Evolutionary conservation across 2,329 filamentous ascomycete genomes (phyloP).

Genomic region (Zymoseptoria passerinii): DNA sequence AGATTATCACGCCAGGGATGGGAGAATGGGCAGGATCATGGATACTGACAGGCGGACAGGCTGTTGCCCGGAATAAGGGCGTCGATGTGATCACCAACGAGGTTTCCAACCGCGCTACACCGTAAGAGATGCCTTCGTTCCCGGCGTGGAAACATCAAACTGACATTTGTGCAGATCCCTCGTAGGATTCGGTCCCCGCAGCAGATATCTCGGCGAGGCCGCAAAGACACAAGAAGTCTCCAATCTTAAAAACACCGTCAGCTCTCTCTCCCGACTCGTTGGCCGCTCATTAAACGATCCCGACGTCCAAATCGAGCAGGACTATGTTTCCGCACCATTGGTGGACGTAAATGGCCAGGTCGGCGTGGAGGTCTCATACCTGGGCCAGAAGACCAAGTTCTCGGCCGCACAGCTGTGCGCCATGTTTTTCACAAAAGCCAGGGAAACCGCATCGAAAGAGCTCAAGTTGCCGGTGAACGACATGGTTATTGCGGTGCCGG

Average conservation of each 20-base stretch:
- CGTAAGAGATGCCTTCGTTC: constrained; percentile 56
- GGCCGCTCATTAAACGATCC: constrained; percentile 82
- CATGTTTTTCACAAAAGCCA: constrained; percentile 95
- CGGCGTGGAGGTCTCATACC: constrained; percentile 85
- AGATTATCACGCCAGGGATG: constrained; percentile 3
- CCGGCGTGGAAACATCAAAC: constrained; percentile 4
- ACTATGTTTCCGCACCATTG: constrained; percentile 77
- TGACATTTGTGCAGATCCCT: constrained; percentile 56
- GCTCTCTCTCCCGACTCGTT: constrained; percentile 82
- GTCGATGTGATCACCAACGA: constrained; percentile 99
- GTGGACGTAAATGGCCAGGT: constrained; percentile 90
- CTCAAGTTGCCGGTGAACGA: constrained; percentile 86
- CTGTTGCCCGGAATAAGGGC: constrained; percentile 94
- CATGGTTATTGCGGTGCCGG: constrained; percentile 85
- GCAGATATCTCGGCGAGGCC: constrained; percentile 85
- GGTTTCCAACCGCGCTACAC: constrained; percentile 94
- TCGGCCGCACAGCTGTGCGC: constrained; percentile 86
- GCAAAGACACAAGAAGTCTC: constrained; percentile 99
- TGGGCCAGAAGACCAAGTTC: constrained; percentile 92
- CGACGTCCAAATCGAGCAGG: constrained; percentile 86
- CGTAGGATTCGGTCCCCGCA: constrained; percentile 90
- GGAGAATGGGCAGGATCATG: neutral
- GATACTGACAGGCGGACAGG: constrained; percentile 32
- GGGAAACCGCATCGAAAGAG: constrained; percentile 76
- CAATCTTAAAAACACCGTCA: constrained; percentile 98